Conservation (phyloP, 2,329 filamentous ascomycete genomes). For the Botryosphaeria dothidea region DNA sequence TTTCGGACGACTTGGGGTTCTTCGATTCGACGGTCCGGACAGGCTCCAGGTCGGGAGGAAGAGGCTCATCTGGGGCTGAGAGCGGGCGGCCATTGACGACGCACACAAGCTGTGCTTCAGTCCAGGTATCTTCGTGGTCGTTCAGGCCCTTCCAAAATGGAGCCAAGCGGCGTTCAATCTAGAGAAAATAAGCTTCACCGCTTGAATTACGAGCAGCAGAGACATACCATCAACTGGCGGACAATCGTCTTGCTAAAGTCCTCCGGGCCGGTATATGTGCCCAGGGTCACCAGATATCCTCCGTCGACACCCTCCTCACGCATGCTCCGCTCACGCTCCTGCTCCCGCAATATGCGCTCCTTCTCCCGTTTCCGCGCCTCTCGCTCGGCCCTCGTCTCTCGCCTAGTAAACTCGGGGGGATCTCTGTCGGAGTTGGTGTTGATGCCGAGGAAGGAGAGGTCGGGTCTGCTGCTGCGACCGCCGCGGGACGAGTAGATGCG, state of each 20-base stretch:
- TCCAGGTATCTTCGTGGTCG: slow-evolving; percentile 86
- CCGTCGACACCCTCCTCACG: slow-evolving; percentile 92
- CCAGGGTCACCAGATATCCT: slow-evolving; percentile 90
- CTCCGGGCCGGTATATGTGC: slow-evolving; percentile 87
- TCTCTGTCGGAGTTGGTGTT: slow-evolving; percentile 52
- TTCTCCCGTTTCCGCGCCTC: slow-evolving; percentile 84
- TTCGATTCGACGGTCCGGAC: not conserved
- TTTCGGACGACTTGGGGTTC: slow-evolving; percentile 53
- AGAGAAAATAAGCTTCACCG: slow-evolving; percentile 22
- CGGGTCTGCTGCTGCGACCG: slow-evolving; percentile 56
- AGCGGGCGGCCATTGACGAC: slow-evolving; percentile 82
- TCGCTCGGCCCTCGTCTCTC: slow-evolving; percentile 88
- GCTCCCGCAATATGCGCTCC: slow-evolving; percentile 72
- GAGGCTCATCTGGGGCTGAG: slow-evolving; percentile 74
- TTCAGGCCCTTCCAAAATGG: slow-evolving; percentile 95
- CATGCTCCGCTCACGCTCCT: slow-evolving; percentile 88
- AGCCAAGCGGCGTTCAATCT: slow-evolving; percentile 91
- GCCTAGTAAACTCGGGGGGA: slow-evolving; percentile 58
- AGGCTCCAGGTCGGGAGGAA: slow-evolving; percentile 64
- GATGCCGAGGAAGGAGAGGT: slow-evolving; percentile 61
- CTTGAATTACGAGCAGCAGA: not conserved
- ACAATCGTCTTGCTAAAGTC: slow-evolving; percentile 91
- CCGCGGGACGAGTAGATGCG: slow-evolving; percentile 40
- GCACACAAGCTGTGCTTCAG: slow-evolving; percentile 92
- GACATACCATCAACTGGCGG: slow-evolving; percentile 80